Evolutionary conservation across 345 rosid genomes (phyloP).

Genomic region (Euphorbia peplus): DNA sequence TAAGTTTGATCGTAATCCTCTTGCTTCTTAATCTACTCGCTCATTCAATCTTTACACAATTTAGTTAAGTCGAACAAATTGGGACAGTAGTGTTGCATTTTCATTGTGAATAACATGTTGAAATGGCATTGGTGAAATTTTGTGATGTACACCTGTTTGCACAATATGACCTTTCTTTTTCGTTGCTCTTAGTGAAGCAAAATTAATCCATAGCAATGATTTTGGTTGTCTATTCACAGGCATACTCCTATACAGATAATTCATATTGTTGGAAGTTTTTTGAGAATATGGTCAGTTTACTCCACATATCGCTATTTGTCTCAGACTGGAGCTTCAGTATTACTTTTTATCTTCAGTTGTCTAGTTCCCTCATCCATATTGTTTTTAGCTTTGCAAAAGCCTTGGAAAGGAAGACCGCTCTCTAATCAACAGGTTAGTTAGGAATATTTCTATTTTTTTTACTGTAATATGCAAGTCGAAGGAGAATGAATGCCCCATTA

Average conservation of each 20-base stretch:
- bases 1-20: background rate
- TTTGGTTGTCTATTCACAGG: conserved; percentile 36
- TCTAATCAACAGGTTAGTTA: conserved; percentile 74
- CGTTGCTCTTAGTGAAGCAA: background rate
- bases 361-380: conserved; percentile 69
- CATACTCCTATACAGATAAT: conserved; percentile 78
- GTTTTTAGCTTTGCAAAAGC: conserved; percentile 77
- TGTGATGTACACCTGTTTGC: background rate
- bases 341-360: conserved; percentile 83
- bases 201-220: background rate
- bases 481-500: background rate
- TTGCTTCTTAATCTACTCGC: background rate
- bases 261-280: conserved; percentile 68
- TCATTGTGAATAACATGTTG: background rate
- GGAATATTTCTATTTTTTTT: background rate
- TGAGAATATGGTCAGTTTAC: conserved; percentile 96
- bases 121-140: background rate
- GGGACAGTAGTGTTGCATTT: background rate
- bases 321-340: conserved; percentile 81
- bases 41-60: background rate
- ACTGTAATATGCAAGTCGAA: background rate
- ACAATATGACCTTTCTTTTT: background rate
- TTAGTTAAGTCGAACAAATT: background rate
- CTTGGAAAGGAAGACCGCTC: conserved; percentile 96
- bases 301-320: conserved; percentile 74